These are phyloP conservation scores for Pyrenopolyporus hunteri DNA, from an alignment of 495 filamentous ascomycete species.

Conservation along the genomic window DNA sequence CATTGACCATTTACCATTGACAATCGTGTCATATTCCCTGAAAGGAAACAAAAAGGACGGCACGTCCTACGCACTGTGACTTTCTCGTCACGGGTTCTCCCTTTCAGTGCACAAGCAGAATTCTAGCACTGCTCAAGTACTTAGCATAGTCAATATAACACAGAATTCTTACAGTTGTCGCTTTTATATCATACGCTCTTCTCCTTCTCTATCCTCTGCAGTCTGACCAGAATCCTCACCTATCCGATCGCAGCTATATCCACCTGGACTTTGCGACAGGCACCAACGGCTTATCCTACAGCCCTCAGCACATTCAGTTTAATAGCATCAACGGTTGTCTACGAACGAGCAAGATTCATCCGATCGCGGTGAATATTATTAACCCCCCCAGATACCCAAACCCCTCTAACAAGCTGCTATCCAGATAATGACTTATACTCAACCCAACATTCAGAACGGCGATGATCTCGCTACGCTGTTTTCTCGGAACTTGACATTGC, in stretches of 20 bases:
- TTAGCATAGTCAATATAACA: conserved; percentile 63
- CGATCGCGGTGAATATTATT: conserved; percentile 28
- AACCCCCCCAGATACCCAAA: background rate
- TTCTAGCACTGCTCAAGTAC: conserved; percentile 46
- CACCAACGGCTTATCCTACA: no score
- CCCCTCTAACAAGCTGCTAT: conserved; percentile 1
- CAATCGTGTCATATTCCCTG: background rate
- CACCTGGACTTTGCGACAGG: background rate
- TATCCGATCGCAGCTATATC: conserved; percentile 23
- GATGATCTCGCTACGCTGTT: conserved; percentile 75
- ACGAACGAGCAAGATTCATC: background rate
- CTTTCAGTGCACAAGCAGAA: conserved; percentile 1
- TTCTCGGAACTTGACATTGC: conserved; percentile 65
- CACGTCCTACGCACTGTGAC: conserved; percentile 1
- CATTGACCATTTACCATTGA: background rate
- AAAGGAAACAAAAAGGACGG: conserved; percentile 19
- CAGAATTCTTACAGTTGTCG: conserved; percentile 49
- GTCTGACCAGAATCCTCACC: conserved; percentile 25
- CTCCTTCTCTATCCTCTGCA: conserved; percentile 21
- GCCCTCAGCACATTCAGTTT: no score
- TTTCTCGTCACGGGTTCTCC: no score
- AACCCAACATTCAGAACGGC: conserved; percentile 56
- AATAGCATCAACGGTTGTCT: background rate
- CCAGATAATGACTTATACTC: conserved; percentile 45
- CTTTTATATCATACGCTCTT: conserved; percentile 39